Base-by-base conservation (phyloP, 2,329 filamentous ascomycete genomes). In the Parastagonospora avenae region DNA sequence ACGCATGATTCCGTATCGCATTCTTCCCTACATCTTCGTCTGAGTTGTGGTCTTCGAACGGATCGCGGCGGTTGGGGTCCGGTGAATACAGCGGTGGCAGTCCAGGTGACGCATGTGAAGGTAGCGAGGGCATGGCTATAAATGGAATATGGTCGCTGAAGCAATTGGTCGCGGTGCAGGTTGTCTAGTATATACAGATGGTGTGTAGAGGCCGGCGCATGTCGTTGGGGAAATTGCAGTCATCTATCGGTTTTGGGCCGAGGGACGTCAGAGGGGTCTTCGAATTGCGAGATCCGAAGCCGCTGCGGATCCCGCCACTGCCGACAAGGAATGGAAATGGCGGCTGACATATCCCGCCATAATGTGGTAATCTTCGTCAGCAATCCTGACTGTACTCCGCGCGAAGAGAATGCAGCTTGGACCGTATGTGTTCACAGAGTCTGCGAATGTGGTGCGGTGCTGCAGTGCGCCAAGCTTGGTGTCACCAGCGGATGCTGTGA, bases 71-170 rank as follows among this genome's bases (percentile, higher is more conserved):
- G 70, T 59, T 77, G 64, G 80, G 52, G 74, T 82, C 70, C 74
- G 83, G 82, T 39, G 83, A 82, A 56, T 82, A 74, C 44, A 84
- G 72, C 27, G 82, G 80, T 48, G 78, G 68, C 47, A 83, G 73
- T 55, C 75, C 73, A 19, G 80, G 79, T 36, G 81, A 82, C 48
- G 79, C 75, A 64, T 82, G 81, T 33, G 80, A 78, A n/a, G 83
- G 82, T 52, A 84, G 75, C 50, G 82, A 77, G 39, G 79, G 74
- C 82, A 84, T 84, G 57, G 62, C 67, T 48, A 36, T 29, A 32
- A 27, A 10, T 30, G 15, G 32, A 11, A 14, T 8, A 29, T n/a
- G 29, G 11, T 32, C 24, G 38, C 5, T 12, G 4, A 12, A 31
- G 15, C 16, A 35, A 24, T 39, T 7, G 38, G 38, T 14, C 11